Evolutionary conservation across 169 alveolate genomes (phyloP).

Genomic region (Cryptosporidium meleagridis): DNA sequence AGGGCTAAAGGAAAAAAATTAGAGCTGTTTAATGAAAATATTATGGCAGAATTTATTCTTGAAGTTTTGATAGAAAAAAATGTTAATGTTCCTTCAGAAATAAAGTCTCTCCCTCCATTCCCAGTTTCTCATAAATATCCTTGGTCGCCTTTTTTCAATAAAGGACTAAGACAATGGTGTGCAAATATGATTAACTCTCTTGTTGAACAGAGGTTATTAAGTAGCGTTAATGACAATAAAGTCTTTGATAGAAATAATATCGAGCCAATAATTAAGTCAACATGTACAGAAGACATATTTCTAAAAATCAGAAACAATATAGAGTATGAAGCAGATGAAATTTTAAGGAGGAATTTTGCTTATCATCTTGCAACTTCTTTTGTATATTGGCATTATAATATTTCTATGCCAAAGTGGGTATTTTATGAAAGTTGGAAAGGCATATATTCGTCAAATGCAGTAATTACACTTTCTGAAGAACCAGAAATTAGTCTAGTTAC

Average conservation of each 20-base stretch:
- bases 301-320: conserved; percentile 39
- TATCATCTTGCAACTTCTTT: conserved; percentile 43
- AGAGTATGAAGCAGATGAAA: conserved; percentile 69
- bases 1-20: background rate
- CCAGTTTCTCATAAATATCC: conserved; percentile 43
- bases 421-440: conserved; percentile 50
- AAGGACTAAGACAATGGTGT: conserved; percentile 38
- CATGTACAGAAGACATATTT: conserved; percentile 17
- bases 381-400: conserved; percentile 55
- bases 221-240: background rate
- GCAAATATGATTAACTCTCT: conserved; percentile 35
- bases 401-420: conserved; percentile 52
- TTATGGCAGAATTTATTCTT: conserved; percentile 40
- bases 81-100: conserved; percentile 9
- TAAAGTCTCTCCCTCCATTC: conserved; percentile 25
- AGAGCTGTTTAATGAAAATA: conserved; percentile 50
- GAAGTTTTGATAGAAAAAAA: background rate
- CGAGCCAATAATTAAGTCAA: background rate
- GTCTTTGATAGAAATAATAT: background rate
- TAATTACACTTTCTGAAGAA: conserved; percentile 46
- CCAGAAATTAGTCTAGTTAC: conserved; percentile 66
- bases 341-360: conserved; percentile 64
- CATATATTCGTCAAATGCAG: conserved; percentile 13
- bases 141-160: conserved; percentile 34
- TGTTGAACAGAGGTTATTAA: background rate